A percentile compares a stretch with the other conserved stretches of the same genome.
These are phyloP conservation scores for Dactylonectria estremocensis DNA, from an alignment of 2,329 filamentous ascomycete species.

Conservation along the genomic window DNA sequence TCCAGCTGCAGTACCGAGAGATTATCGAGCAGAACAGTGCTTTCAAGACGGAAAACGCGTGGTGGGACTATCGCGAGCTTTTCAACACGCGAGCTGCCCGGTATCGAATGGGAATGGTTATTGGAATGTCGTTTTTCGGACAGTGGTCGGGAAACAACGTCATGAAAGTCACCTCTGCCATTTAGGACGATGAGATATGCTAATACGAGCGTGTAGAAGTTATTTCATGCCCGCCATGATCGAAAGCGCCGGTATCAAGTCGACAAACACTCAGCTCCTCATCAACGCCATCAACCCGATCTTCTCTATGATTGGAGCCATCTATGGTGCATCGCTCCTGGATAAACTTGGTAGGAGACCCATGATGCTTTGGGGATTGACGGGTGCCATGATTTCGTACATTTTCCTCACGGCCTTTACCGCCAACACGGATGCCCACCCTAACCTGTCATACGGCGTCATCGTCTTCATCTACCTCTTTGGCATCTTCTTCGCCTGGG, in stretches of 20 bases:
- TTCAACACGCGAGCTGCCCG: constrained; percentile 63
- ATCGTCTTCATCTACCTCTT: constrained; percentile 66
- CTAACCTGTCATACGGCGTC: constrained; percentile 56
- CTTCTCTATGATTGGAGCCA: constrained; percentile 58
- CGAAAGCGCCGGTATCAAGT: constrained; percentile 45
- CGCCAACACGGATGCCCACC: constrained; percentile 50
- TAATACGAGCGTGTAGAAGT: constrained; percentile 38
- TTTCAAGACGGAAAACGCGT: constrained; percentile 69
- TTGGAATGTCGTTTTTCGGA: constrained; percentile 66
- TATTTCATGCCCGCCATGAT: constrained; percentile 61
- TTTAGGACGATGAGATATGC: neutral
- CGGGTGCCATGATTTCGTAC: constrained; percentile 50
- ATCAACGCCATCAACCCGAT: constrained; percentile 61
- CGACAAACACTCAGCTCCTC: constrained; percentile 57
- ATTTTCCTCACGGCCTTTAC: constrained; percentile 53
- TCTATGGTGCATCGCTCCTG: constrained; percentile 57
- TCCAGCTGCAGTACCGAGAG: constrained; percentile 56
- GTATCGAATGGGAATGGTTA: constrained; percentile 66
- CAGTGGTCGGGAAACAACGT: constrained; percentile 67
- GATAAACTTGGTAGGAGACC: constrained; percentile 58
- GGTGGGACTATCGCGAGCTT: constrained; percentile 69
- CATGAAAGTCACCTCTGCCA: constrained; percentile 34
- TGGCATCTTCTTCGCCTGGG: constrained; percentile 65
- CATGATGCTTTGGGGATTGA: constrained; percentile 57
- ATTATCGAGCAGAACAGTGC: constrained; percentile 60